Evolutionary conservation across 352 stramenopile genomes (phyloP).

Genomic region (Elongisporangium undulatum): DNA sequence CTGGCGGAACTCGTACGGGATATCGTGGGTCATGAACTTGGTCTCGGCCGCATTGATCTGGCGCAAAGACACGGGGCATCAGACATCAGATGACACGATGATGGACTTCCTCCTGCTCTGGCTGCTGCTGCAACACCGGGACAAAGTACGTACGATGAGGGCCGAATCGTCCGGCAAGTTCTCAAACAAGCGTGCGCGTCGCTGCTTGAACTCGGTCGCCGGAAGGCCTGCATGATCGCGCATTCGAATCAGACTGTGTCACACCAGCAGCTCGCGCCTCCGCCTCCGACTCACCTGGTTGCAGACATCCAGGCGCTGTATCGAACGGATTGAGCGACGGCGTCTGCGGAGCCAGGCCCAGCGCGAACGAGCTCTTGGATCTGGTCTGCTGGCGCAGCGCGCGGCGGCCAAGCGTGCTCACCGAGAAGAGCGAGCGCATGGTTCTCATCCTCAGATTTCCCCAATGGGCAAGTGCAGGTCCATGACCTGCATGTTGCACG

Average conservation of each 20-base stretch:
- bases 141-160: slow-evolving; percentile 39
- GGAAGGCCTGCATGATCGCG: slow-evolving; percentile 32
- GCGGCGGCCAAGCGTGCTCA: not conserved
- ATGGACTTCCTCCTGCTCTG: no score
- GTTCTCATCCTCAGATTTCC: not conserved
- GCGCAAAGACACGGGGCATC: not conserved
- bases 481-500: slow-evolving; percentile 7
- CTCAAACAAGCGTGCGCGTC: slow-evolving; percentile 55
- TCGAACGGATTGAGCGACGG: slow-evolving; percentile 42
- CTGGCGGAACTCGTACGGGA: slow-evolving; percentile 85
- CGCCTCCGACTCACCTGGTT: slow-evolving; percentile 27
- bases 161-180: slow-evolving; percentile 66
- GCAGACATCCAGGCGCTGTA: slow-evolving; percentile 34
- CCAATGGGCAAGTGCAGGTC: slow-evolving; percentile 1
- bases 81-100: not conserved
- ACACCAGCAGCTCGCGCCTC: not conserved
- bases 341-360: slow-evolving; percentile 17
- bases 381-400: not conserved
- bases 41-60: slow-evolving; percentile 61
- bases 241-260: not conserved
- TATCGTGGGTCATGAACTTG: slow-evolving; percentile 88
- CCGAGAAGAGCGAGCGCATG: not conserved
- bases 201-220: slow-evolving; percentile 56
- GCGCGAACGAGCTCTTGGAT: slow-evolving; percentile 22
- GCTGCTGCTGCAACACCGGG: not conserved